Base-by-base conservation (phyloP, 129 eudicot species). In the Tanacetum coccineum region DNA sequence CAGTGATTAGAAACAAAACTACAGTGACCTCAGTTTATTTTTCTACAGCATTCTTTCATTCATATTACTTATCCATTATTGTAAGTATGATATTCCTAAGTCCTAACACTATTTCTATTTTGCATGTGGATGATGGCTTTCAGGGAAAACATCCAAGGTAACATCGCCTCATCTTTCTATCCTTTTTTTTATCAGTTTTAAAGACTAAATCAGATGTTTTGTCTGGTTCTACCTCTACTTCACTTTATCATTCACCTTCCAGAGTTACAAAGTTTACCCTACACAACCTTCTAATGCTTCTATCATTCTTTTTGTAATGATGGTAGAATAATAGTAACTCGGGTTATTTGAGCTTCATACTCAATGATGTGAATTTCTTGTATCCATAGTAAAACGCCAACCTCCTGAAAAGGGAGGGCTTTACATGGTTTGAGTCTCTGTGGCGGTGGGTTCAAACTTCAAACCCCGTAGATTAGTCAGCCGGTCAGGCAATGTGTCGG, bases 111-210 rank as follows among this genome's bases (percentile, higher is more conserved):
- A 26, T 64, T 62, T 64, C 49, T 66, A 56, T 53, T 74, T 83
- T 78, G 75, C 86, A 68, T 76, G 81, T 81, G 78, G 80, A 73
- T 65, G 78, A 68, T 65, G 76, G 64, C 44, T 55, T 64, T 70
- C 91, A 90, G 97, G 95, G 73, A 90, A 90, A 84, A 84, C 95
- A 74, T 80, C 97, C 17, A 84, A 90, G 87, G 97, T 90, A 86
- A 55, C 53, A 62, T 26, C 14, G 13, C 18, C 4, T 56, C 6
- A 50, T 68, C 19, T 18, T 5, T 68, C 22, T 67, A 59, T 30
- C 36, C 52, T 56, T 59, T 0, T 48, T 64, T 55, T 48, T 9
- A 36, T 67, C 1, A 36, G 40, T 45, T 44, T 17, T 1, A 2
- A 21, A 42, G 56, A 52, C 12, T n/a, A 55, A 55, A 17, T 17